Conservation (phyloP, 768 basidiomycete species). For the Clitopilus passeckerianus region DNA sequence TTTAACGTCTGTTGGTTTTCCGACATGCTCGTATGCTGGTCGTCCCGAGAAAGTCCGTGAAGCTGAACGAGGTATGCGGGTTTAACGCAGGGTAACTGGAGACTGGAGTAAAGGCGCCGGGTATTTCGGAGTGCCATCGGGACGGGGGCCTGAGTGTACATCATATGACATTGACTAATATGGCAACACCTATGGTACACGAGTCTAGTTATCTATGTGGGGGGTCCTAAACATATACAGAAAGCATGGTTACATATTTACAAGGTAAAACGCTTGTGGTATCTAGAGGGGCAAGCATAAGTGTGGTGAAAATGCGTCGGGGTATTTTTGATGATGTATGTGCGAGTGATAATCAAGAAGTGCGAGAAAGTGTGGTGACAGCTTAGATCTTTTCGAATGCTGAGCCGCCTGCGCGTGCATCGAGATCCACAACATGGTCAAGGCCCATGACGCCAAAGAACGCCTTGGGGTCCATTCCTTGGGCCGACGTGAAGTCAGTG, state of each 20-base stretch:
- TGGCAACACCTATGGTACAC: neutral
- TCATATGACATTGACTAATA: neutral
- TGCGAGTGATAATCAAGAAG: neutral
- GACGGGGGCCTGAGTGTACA: neutral
- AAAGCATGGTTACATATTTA: neutral
- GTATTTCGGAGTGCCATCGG: neutral
- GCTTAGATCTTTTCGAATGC: slow-evolving; percentile 49
- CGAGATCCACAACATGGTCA: slow-evolving; percentile 47
- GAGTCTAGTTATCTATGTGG: neutral
- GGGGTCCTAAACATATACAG: neutral
- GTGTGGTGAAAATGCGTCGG: neutral
- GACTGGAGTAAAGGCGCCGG: neutral
- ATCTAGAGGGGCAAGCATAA: neutral
- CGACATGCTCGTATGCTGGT: slow-evolving; percentile 4
- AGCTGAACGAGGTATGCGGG: neutral
- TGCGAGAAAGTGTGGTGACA: neutral
- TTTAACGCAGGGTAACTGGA: neutral
- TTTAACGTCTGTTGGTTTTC: slow-evolving; percentile 22
- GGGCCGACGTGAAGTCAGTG: slow-evolving; percentile 55
- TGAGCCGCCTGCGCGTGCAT: slow-evolving; percentile 52
- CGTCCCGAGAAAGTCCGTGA: slow-evolving; percentile 29
- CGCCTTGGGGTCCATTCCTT: slow-evolving; percentile 71
- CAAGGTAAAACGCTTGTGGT: neutral
- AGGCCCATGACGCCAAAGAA: slow-evolving; percentile 78
- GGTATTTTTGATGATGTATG: neutral